Base-by-base conservation (phyloP, 1,284 basidiomycete species). In the Ganoderma resinaceum region DNA sequence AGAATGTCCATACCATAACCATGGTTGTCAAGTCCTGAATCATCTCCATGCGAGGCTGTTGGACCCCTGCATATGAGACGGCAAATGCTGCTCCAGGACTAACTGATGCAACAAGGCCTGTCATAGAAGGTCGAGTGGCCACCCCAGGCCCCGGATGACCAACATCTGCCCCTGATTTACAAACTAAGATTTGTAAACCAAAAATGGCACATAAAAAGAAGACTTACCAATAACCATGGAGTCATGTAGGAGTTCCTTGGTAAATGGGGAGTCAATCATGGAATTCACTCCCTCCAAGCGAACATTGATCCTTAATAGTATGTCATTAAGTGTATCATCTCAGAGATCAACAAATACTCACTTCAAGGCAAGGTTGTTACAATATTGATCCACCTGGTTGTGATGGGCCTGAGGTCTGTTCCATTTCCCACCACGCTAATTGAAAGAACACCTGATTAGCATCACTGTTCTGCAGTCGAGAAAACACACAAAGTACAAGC, bases 331-430 rank as follows among this genome's bases (percentile, higher is more conserved):
- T 11, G 18, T 53, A 35, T 16, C 18, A 3, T 7, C 16, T 14
- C 26, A 52, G 14, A n/a, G 9, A 11, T 29, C 7, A 40, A 37
- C 26, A 55, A 26, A 8, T 53, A 72, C 80, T 55, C 65, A 85
- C 86, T 87, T 87, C 6, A 87, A 68, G 0, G 82, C 83, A 26
- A 87, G 78, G 65, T 87, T 87, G 71, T 86, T 86, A 72, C 76
- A 80, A 65, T 86, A 87, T 59, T 86, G 85, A 58, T 83, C 78
- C 11, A 60, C 9, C 14, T 40, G 35, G 12, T 60, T 6, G 79
- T 80, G 3, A 73, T 72, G 7, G 9, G 7, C 3, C 7, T 12
- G 1, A 0, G 37, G 14, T 38, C 40, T 64, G 26, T 74, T 71
- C 57, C 82, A 76, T 55, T 84, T 66, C 6, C 53, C 37, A 43